These are phyloP conservation scores for Aspergillus fructus DNA, from an alignment of 2,329 filamentous ascomycete species.

Conservation along the genomic window DNA sequence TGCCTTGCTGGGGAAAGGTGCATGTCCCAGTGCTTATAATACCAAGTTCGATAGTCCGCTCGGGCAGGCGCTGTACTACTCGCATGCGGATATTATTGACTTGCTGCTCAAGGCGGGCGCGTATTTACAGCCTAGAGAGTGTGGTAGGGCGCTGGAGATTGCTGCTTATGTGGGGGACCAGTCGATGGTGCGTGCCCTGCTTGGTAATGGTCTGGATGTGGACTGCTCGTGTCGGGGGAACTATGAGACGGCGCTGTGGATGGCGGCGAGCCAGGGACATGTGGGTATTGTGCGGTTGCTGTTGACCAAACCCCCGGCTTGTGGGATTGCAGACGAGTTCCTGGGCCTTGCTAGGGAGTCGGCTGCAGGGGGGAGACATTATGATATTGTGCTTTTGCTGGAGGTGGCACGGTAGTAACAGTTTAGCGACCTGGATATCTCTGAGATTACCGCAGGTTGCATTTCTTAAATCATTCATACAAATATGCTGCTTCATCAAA, in stretches of 20 bases:
- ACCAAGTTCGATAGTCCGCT: not conserved
- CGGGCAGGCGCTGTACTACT: not conserved
- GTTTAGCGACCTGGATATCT: too few species aligned
- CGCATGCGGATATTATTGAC: not conserved
- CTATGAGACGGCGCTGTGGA: not conserved
- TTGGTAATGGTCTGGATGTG: not conserved
- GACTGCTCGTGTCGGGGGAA: not conserved
- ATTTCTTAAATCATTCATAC: too few species aligned
- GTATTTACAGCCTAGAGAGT: not conserved
- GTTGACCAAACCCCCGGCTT: not conserved
- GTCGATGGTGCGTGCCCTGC: not conserved
- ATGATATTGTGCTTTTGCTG: not conserved
- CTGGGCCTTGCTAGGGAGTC: not conserved
- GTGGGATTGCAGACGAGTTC: not conserved
- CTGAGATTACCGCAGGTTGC: too few species aligned
- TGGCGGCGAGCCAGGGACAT: not conserved
- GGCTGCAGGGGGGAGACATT: not conserved
- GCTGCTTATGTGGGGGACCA: not conserved
- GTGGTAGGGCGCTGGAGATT: too few species aligned
- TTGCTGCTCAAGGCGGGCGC: not conserved
- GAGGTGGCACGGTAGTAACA: too few species aligned
- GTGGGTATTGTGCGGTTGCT: not conserved
- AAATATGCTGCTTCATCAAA: too few species aligned
- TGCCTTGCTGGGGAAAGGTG: not conserved
- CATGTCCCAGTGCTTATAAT: not conserved